These are phyloP conservation scores for Aureobasidium sp. DNA, from an alignment of 2,329 filamentous ascomycete species.

Conservation along the genomic window DNA sequence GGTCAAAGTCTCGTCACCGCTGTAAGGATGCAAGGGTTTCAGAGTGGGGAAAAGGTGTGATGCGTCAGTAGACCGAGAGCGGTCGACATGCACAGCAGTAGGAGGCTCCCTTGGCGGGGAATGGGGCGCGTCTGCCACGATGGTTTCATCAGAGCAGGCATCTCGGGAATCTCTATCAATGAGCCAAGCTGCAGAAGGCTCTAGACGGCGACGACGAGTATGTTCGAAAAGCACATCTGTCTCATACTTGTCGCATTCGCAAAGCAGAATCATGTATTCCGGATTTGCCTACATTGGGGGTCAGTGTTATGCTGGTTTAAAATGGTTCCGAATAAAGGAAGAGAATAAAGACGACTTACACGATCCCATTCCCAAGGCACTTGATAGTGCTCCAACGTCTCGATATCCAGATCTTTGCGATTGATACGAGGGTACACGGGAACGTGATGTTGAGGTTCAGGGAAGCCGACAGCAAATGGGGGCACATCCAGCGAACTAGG, in stretches of 20 bases:
- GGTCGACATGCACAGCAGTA: too few relatives aligned
- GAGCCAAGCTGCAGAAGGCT: background rate
- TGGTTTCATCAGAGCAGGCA: too few relatives aligned
- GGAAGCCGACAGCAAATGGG: background rate
- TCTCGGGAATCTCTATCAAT: background rate
- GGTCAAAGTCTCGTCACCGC: too few relatives aligned
- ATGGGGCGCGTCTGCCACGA: too few relatives aligned
- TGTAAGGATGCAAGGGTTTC: too few relatives aligned
- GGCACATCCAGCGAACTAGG: background rate
- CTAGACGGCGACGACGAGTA: slow-evolving; percentile 36
- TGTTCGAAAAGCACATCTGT: slow-evolving; percentile 47
- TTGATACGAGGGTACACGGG: slow-evolving; percentile 44
- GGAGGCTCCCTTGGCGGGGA: too few relatives aligned
- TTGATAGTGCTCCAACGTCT: slow-evolving; percentile 42
- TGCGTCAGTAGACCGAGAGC: too few relatives aligned
- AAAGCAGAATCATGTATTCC: slow-evolving; percentile 44
- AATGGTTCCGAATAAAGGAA: too few relatives aligned
- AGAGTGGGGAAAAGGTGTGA: too few relatives aligned
- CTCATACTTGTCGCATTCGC: slow-evolving; percentile 42
- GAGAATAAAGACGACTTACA: slow-evolving; percentile 30
- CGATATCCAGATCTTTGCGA: slow-evolving; percentile 38
- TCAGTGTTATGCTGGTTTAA: background rate
- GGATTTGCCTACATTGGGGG: slow-evolving; percentile 31
- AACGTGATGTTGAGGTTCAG: slow-evolving; percentile 9
- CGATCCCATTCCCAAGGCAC: slow-evolving; percentile 43